Conservation (phyloP, 371 early-diverging fungal genomes). For the Lichtheimia corymbifera region DNA sequence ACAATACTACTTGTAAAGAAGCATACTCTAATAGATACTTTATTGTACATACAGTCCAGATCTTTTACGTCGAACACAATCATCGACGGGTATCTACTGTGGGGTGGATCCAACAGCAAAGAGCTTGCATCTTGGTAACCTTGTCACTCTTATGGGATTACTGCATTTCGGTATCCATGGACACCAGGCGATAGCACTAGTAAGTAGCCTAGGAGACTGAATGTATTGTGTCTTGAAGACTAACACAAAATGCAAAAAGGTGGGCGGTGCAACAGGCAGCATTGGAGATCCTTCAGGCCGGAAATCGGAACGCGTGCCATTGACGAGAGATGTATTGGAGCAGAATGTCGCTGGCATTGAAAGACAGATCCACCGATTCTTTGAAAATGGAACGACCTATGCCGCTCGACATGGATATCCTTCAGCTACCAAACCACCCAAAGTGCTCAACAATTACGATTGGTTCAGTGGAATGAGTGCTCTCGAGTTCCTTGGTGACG, state of each 20-base stretch:
- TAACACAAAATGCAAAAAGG: constrained; percentile 29
- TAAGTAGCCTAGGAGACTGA: constrained; percentile 24
- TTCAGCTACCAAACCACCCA: constrained; percentile 23
- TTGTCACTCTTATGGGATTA: constrained; percentile 81
- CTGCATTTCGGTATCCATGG: constrained; percentile 87
- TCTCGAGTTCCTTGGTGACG: constrained; percentile 75
- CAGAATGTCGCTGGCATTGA: constrained; percentile 72
- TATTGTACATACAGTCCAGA: constrained; percentile 44
- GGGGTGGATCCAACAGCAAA: constrained; percentile 97
- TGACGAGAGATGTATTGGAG: constrained; percentile 56
- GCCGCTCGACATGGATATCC: constrained; percentile 48
- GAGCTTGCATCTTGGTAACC: constrained; percentile 89
- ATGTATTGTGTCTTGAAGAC: neutral
- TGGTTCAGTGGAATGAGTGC: constrained; percentile 85
- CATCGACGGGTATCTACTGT: constrained; percentile 72
- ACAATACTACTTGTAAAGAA: neutral
- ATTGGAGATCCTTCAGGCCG: constrained; percentile 95
- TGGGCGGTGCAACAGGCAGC: constrained; percentile 93
- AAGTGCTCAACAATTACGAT: constrained; percentile 78
- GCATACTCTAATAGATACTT: neutral
- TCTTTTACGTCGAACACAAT: constrained; percentile 42
- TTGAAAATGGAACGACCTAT: constrained; percentile 66
- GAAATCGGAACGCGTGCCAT: constrained; percentile 74
- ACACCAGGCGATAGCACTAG: constrained; percentile 82
- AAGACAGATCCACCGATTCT: constrained; percentile 71